Conservation (phyloP, 208 protist species). For the Acanthamoeba sp. region DNA sequence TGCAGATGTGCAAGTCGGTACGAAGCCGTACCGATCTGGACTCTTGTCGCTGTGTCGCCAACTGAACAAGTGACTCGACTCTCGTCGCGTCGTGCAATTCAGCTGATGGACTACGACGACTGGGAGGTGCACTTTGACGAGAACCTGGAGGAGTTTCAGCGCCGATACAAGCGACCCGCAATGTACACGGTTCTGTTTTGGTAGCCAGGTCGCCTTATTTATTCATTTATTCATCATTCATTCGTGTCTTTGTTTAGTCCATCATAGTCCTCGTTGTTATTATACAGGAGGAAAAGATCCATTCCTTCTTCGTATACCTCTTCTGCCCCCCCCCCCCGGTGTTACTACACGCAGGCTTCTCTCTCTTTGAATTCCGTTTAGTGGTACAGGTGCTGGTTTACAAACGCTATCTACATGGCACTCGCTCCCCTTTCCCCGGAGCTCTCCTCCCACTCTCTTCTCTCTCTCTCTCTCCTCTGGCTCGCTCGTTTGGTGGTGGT, state of each 20-base stretch:
- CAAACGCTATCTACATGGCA: no score
- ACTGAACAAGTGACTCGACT: not conserved
- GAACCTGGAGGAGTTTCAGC: slow-evolving; percentile 63
- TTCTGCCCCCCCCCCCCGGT: no score
- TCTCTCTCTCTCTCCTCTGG: not conserved
- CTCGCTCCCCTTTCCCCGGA: no score
- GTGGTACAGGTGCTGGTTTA: no score
- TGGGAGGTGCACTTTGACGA: slow-evolving; percentile 65
- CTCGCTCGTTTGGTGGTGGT: no score
- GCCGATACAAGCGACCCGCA: slow-evolving; percentile 37
- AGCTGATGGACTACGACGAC: slow-evolving; percentile 48
- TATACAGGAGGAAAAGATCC: no score
- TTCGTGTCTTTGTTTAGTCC: not conserved
- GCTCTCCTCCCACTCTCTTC: no score
- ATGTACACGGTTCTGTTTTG: slow-evolving; percentile 25
- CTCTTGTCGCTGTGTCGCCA: not conserved
- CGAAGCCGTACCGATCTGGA: not conserved
- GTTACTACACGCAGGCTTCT: no score
- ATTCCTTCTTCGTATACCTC: no score
- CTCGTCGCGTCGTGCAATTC: not conserved
- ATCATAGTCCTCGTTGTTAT: no score
- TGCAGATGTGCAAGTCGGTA: slow-evolving; percentile 71
- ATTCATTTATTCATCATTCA: not conserved
- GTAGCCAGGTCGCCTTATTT: not conserved
- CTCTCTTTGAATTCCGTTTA: no score